Conservation (phyloP, 768 basidiomycete genomes). For the Termitomyces sp. region DNA sequence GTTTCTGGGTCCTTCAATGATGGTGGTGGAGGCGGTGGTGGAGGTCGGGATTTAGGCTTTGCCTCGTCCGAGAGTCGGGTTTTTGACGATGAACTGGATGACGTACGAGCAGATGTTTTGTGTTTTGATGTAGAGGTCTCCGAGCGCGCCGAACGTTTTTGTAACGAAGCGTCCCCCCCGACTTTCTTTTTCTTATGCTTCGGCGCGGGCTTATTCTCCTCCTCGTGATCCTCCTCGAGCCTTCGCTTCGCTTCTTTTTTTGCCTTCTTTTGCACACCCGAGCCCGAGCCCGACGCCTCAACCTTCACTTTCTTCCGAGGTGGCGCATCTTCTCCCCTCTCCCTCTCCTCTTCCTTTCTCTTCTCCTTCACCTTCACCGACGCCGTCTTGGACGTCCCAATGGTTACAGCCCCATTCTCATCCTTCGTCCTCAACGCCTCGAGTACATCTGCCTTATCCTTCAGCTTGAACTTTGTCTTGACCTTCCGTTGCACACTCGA, state of each 20-base stretch:
- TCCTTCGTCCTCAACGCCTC: constrained; percentile 15
- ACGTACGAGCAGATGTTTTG: neutral
- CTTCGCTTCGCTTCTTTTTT: constrained; percentile 10
- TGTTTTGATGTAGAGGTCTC: constrained; percentile 3
- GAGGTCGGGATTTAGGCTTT: neutral
- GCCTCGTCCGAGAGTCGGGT: neutral
- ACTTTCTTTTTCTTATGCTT: constrained; percentile 20
- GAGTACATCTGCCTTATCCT: neutral
- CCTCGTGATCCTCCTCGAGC: constrained; percentile 10
- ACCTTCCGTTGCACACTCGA: neutral
- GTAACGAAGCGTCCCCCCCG: neutral
- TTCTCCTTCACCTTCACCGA: constrained; percentile 19
- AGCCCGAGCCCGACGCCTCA: neutral
- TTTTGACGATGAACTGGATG: neutral
- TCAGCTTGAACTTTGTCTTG: neutral
- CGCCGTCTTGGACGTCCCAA: constrained; percentile 6
- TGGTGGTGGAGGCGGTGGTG: too few species aligned
- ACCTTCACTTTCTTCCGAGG: constrained; percentile 18
- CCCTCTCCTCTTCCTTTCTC: constrained; percentile 15
- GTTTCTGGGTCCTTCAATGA: constrained; percentile 2
- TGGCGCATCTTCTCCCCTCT: constrained; percentile 9
- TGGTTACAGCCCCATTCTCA: constrained; percentile 10
- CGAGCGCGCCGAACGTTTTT: neutral
- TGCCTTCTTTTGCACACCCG: neutral
- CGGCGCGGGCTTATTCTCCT: constrained; percentile 10